Conservation (phyloP, 768 basidiomycete species). For the Tremella fuciformis region DNA sequence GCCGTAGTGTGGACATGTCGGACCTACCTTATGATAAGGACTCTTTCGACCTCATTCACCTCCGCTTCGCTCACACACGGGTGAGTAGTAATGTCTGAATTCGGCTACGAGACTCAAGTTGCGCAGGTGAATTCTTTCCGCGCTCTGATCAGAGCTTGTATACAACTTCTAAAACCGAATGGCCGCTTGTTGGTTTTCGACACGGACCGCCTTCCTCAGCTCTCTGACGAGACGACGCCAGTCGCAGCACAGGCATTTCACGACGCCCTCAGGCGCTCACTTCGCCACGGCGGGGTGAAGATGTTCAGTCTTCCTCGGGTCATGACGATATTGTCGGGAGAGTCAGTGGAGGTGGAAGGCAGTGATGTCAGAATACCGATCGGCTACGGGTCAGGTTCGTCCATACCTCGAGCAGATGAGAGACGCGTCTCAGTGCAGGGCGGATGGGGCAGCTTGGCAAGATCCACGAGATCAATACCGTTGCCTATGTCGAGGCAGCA, state of each 20-base stretch:
- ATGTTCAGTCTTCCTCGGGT: slow-evolving; percentile 15
- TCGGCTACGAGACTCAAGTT: not conserved
- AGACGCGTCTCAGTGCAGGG: slow-evolving; percentile 6
- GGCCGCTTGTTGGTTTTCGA: slow-evolving; percentile 31
- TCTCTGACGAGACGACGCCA: slow-evolving; percentile 3
- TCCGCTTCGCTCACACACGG: slow-evolving; percentile 24
- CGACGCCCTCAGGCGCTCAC: slow-evolving; percentile 13
- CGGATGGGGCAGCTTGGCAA: slow-evolving; percentile 22
- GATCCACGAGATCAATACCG: slow-evolving; percentile 21
- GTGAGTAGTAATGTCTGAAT: no score
- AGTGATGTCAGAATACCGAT: slow-evolving; percentile 23
- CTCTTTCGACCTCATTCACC: slow-evolving; percentile 35
- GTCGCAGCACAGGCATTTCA: slow-evolving; percentile 13
- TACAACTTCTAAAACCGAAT: slow-evolving; percentile 16
- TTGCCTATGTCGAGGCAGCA: slow-evolving; percentile 16
- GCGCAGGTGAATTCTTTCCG: slow-evolving; percentile 16
- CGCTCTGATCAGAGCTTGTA: slow-evolving; percentile 5
- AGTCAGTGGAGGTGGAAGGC: slow-evolving; percentile 11
- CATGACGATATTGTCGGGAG: slow-evolving; percentile 1
- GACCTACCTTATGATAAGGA: slow-evolving; percentile 15
- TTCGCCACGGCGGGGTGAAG: slow-evolving; percentile 8
- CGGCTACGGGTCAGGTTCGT: slow-evolving; percentile 18
- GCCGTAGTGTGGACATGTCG: slow-evolving; percentile 23
- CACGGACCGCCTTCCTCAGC: slow-evolving; percentile 10
- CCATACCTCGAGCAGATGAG: slow-evolving; percentile 1